Conservation (phyloP, 2,329 filamentous ascomycete genomes). For the Fusarium sp. region DNA sequence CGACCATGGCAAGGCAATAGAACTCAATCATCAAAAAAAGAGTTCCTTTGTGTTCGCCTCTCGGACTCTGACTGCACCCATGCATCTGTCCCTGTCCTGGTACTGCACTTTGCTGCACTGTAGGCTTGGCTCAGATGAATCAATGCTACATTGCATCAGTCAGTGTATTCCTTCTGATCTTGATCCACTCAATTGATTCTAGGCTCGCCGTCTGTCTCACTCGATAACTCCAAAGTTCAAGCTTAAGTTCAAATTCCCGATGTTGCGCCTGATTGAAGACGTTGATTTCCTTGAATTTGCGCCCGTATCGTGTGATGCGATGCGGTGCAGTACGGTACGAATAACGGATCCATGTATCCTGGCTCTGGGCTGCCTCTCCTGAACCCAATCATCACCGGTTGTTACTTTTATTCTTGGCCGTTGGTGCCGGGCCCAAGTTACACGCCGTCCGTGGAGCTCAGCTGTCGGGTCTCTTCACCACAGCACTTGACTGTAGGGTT, state of each 20-base stretch:
- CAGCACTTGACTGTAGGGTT: slow-evolving; percentile 14
- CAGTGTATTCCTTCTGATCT: slow-evolving; percentile 8
- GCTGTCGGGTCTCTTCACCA: background rate
- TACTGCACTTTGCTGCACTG: slow-evolving; percentile 1
- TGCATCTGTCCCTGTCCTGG: slow-evolving; percentile 4
- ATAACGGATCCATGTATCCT: slow-evolving; percentile 10
- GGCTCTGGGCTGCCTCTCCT: slow-evolving; percentile 19
- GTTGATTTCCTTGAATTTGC: slow-evolving; percentile 20
- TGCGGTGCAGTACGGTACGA: background rate
- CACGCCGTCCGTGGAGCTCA: slow-evolving; percentile 3
- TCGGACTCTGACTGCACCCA: background rate
- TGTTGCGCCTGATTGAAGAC: slow-evolving; percentile 10
- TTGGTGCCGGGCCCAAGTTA: slow-evolving; percentile 9
- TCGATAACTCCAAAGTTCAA: slow-evolving; percentile 12
- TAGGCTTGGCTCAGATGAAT: background rate
- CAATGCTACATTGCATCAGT: slow-evolving; percentile 21
- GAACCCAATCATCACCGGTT: slow-evolving; percentile 18
- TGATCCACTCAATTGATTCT: slow-evolving; percentile 22
- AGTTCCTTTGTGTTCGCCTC: background rate
- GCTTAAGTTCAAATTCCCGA: slow-evolving; percentile 7
- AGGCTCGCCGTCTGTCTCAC: slow-evolving; percentile 36
- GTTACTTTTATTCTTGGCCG: slow-evolving; percentile 13
- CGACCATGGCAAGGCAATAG: background rate
- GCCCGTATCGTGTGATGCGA: slow-evolving; percentile 9
- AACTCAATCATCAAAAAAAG: background rate